phyloP scores from a whole-genome alignment of 768 basidiomycete species.

The Suillus discolor region DNA sequence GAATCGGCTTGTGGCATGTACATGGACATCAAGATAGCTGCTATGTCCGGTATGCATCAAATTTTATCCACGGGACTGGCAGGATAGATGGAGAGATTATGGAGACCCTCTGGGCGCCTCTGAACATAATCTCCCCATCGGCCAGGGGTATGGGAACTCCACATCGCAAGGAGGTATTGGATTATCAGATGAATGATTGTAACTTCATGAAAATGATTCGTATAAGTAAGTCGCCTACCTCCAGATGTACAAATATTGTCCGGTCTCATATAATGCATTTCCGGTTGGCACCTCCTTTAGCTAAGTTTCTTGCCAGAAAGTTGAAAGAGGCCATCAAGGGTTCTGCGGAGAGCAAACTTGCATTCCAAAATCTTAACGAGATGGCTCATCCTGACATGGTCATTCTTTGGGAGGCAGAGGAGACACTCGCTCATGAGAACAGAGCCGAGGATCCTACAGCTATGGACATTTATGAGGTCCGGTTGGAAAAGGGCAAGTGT shows the following conservation, averaged over 20 bases:
- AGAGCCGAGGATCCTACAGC: not conserved
- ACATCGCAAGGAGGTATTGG: slow-evolving; percentile 18
- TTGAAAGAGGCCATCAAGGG: slow-evolving; percentile 5
- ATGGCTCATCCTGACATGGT: not conserved
- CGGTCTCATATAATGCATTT: not conserved
- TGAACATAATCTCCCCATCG: slow-evolving; percentile 7
- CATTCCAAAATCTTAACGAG: not conserved
- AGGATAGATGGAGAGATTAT: slow-evolving; percentile 14
- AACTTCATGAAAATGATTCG: slow-evolving; percentile 28
- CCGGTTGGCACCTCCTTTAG: not conserved
- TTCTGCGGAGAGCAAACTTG: not conserved
- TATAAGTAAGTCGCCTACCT: slow-evolving; percentile 9
- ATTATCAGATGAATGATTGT: slow-evolving; percentile 26
- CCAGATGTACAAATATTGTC: not conserved
- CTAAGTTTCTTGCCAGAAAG: not conserved
- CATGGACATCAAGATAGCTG: slow-evolving; percentile 11
- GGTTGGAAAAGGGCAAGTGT: not conserved
- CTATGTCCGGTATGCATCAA: slow-evolving; percentile 8
- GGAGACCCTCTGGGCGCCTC: slow-evolving; percentile 6
- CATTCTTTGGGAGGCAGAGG: slow-evolving; percentile 4
- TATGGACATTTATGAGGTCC: slow-evolving; percentile 13
- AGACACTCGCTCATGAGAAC: not conserved
- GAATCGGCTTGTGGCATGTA: slow-evolving; percentile 11
- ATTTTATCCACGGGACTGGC: not conserved
- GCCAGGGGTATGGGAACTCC: slow-evolving; percentile 1